Percentiles rank a stretch among this genome's conserved stretches.
Evolutionary conservation across 2,329 filamentous ascomycete species (phyloP).

Genomic region (Seiridium unicorne): DNA sequence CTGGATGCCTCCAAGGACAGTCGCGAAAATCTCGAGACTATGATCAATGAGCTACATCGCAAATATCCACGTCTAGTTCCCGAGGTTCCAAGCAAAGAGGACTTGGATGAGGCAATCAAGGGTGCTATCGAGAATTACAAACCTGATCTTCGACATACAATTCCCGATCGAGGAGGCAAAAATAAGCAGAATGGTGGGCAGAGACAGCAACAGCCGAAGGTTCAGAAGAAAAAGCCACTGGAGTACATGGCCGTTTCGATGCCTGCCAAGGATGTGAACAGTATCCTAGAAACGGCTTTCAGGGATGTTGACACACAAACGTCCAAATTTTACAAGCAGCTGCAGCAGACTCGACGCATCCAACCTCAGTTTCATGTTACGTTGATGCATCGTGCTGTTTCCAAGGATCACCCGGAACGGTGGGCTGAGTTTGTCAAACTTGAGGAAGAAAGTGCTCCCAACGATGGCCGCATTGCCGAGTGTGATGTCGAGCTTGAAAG

Average conservation of each 20-base stretch:
- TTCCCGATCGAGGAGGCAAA: conserved; percentile 56
- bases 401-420: conserved; percentile 60
- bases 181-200: conserved; percentile 39
- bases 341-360: conserved; percentile 71
- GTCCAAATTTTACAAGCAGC: conserved; percentile 70
- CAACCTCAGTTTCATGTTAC: conserved; percentile 93
- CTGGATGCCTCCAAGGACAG: conserved; percentile 78
- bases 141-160: conserved; percentile 72
- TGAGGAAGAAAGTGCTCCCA: conserved; percentile 32
- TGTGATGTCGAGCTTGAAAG: conserved; percentile 65
- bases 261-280: conserved; percentile 37
- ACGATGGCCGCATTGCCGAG: conserved; percentile 55
- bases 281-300: conserved; percentile 71
- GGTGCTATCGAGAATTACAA: conserved; percentile 73
- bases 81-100: conserved; percentile 66
- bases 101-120: conserved; percentile 78
- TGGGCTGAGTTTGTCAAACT: conserved; percentile 74
- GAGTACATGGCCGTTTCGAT: conserved; percentile 58
- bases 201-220: conserved; percentile 27
- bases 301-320: conserved; percentile 46
- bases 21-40: conserved; percentile 78
- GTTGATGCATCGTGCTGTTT: conserved; percentile 75
- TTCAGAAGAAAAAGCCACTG: conserved; percentile 45
- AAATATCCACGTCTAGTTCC: conserved; percentile 75
- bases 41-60: conserved; percentile 70